These are phyloP conservation scores for Penicillium macrosclerotiorum DNA, from an alignment of 495 filamentous ascomycete genomes.

Conservation along the genomic window DNA sequence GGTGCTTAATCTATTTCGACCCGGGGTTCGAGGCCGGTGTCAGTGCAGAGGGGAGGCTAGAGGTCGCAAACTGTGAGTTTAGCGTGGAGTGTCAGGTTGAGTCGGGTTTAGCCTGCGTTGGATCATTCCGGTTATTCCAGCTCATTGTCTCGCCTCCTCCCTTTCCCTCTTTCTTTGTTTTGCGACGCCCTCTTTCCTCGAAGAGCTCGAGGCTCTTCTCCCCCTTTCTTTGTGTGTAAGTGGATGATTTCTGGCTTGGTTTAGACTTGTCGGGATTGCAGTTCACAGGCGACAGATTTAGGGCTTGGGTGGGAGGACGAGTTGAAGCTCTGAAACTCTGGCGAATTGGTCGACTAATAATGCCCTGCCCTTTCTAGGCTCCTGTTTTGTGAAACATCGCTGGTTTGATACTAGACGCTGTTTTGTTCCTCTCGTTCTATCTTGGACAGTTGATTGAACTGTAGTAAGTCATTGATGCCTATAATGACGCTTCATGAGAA, in stretches of 20 bases:
- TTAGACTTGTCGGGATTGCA: too few species aligned
- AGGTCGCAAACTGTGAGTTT: too few species aligned
- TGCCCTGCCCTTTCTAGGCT: not conserved
- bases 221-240: constrained; percentile 3
- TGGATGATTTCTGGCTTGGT: not conserved
- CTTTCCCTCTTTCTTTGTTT: constrained; percentile 14
- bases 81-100: too few species aligned
- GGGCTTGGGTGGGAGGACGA: too few species aligned
- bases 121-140: too few species aligned
- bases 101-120: not conserved
- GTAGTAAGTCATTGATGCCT: constrained; percentile 8
- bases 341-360: too few species aligned
- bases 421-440: constrained; percentile 18
- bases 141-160: constrained; percentile 2
- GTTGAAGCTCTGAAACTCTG: too few species aligned
- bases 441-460: constrained; percentile 4
- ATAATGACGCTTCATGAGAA: not conserved
- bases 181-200: constrained; percentile 8
- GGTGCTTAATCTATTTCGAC: constrained; percentile 13
- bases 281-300: too few species aligned
- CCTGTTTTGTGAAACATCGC: constrained; percentile 18
- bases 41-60: too few species aligned
- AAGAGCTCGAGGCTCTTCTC: constrained; percentile 28
- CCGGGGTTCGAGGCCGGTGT: constrained; percentile 6
- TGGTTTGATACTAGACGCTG: constrained; percentile 28